Evolutionary conservation across 2,329 filamentous ascomycete genomes (phyloP), one percentile per base, ranked within the genome.

Genomic region (Fusarium sp.): DNA sequence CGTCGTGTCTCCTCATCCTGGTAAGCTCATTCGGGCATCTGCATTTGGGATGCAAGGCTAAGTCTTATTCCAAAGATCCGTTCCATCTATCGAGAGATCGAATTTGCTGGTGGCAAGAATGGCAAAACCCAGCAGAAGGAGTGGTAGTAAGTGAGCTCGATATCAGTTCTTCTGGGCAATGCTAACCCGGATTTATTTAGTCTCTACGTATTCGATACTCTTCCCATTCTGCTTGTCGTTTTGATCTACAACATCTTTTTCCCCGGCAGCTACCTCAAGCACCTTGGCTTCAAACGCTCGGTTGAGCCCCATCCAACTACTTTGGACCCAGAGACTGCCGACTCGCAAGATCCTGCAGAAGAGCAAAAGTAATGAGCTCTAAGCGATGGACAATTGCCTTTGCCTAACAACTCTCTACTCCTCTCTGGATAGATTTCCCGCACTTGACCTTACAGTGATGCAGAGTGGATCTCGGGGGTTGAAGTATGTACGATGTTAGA

Each of bases 211-310:
- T 73, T 73, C 11, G 71, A 73, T 11, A 65, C 62, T 3, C 39
- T 73, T 0, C 71, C 71, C 0, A 70, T 73, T 16, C 36, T 73
- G 8, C 56, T 70, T 2, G 71, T 72, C 1, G 68, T 66, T 1
- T 55, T 72, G 1, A 53, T 73, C 3, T 73, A 70, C n/a, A 68
- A 70, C 16, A 15, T 68, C 7, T 73, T 66, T 44, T 73, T 73
- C 39, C 71, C 71, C 0, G 71, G 51, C 4, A 54, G 44, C 16
- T 73, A 64, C 13, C 59, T 73, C 4, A 69, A 61, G 28, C 68
- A 73, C 13, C 59, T 73, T 12, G 66, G 63, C 3, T 73, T 73
- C 10, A 71, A 66, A 13, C 6, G 31, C 7, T 34, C 31, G 7
- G 11, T 34, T 34, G 31, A 34, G 31, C 7, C 7, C 31, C 31